Conservation (phyloP, 169 alveolate genomes). For the Plasmodium gallinaceum region DNA sequence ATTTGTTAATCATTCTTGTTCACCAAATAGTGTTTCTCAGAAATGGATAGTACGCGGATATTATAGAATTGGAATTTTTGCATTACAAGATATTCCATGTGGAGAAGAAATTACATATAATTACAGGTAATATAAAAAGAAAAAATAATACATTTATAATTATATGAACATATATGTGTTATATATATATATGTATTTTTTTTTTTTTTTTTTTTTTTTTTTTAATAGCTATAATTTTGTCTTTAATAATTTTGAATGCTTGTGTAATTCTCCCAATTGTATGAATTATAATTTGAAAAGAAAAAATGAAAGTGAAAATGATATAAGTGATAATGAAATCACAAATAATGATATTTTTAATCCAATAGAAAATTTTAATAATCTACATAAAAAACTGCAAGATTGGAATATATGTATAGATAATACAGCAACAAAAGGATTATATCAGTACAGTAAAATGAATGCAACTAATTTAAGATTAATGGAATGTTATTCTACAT, state of each 20-base stretch:
- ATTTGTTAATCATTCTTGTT: constrained; percentile 98
- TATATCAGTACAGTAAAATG: constrained; percentile 33
- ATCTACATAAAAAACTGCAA: constrained; percentile 47
- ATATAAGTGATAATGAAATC: constrained; percentile 23
- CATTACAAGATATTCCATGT: constrained; percentile 92
- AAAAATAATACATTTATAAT: background rate
- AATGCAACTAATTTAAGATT: constrained; percentile 43
- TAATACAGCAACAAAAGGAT: background rate
- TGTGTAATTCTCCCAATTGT: constrained; percentile 35
- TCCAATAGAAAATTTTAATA: constrained; percentile 48
- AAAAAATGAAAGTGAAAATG: constrained; percentile 30
- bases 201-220: background rate
- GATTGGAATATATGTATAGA: constrained; percentile 42
- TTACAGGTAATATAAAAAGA: constrained; percentile 83
- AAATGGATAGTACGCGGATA: constrained; percentile 96
- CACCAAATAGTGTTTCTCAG: constrained; percentile 97
- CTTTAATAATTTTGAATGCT: constrained; percentile 49
- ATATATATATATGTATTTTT: background rate
- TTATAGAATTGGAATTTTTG: constrained; percentile 96
- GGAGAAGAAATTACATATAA: constrained; percentile 98
- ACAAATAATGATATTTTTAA: constrained; percentile 36
- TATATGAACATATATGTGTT: background rate
- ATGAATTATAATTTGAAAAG: constrained; percentile 24
- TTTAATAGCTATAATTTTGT: constrained; percentile 40
- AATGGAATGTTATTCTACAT: constrained; percentile 44